A percentile compares a stretch with the other conserved stretches of the same genome.
Conservation (phyloP, 257 asterid genomes). For the Fraxinus quadrangulata region DNA sequence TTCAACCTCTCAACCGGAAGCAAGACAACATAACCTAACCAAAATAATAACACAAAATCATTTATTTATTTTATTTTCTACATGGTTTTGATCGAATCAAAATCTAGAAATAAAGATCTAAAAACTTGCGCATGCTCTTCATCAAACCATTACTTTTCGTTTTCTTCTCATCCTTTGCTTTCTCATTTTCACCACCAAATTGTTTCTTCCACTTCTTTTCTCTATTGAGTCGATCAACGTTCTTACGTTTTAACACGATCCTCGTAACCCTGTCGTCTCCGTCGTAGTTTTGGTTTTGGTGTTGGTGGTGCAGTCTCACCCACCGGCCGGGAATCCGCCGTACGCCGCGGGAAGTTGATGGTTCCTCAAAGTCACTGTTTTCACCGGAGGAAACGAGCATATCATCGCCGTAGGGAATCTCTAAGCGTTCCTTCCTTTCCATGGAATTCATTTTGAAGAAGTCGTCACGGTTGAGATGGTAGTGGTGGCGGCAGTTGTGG, state of each 20-base stretch:
- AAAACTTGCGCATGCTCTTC: slow-evolving; percentile 56
- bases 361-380: slow-evolving; percentile 38
- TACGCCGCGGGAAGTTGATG: slow-evolving; percentile 24
- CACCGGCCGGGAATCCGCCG: slow-evolving; percentile 32
- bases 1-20: slow-evolving; percentile 36
- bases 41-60: neutral
- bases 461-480: slow-evolving; percentile 36
- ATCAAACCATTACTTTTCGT: slow-evolving; percentile 34
- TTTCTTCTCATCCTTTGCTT: slow-evolving; percentile 8
- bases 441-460: slow-evolving; percentile 33
- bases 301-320: slow-evolving; percentile 39
- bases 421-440: slow-evolving; percentile 22
- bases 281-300: slow-evolving; percentile 25
- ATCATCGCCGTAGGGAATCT: slow-evolving; percentile 47
- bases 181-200: slow-evolving; percentile 20
- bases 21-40: slow-evolving; percentile 22
- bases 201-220: slow-evolving; percentile 32
- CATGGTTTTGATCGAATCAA: neutral
- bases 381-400: slow-evolving; percentile 44
- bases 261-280: slow-evolving; percentile 27
- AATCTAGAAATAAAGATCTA: slow-evolving; percentile 36
- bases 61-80: neutral
- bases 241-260: slow-evolving; percentile 19
- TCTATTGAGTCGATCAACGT: slow-evolving; percentile 7
- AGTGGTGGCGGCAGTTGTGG: slow-evolving; percentile 32